Evolutionary conservation across 2,329 filamentous ascomycete genomes (phyloP).

Genomic region (Aureobasidium sp.): DNA sequence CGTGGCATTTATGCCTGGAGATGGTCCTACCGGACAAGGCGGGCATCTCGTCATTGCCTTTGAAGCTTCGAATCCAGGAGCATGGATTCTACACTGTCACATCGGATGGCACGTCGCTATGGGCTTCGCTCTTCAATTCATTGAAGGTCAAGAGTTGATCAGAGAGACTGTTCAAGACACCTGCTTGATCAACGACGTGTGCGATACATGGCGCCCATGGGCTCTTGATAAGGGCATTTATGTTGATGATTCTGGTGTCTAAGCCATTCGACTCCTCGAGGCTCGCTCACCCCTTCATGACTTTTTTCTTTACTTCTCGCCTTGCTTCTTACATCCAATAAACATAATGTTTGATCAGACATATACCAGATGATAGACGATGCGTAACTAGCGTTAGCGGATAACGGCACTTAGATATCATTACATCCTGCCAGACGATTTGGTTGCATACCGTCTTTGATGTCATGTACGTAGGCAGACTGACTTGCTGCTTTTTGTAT

Average conservation of each 20-base stretch:
- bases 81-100: slow-evolving; percentile 27
- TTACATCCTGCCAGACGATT: not conserved
- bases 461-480: too few relatives aligned
- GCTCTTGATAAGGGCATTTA: slow-evolving; percentile 18
- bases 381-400: too few relatives aligned
- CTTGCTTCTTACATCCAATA: not conserved
- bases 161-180: slow-evolving; percentile 17
- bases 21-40: slow-evolving; percentile 16
- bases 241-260: slow-evolving; percentile 22
- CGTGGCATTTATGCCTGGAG: slow-evolving; percentile 28
- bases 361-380: too few relatives aligned
- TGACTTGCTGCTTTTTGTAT: not conserved
- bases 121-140: slow-evolving; percentile 27
- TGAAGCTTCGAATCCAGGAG: slow-evolving; percentile 30
- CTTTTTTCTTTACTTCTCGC: not conserved
- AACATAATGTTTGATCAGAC: too few relatives aligned
- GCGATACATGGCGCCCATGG: slow-evolving; percentile 22
- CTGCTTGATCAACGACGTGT: slow-evolving; percentile 22
- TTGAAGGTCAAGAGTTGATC: slow-evolving; percentile 20
- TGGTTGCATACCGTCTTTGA: not conserved
- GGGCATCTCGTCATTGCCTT: slow-evolving; percentile 31
- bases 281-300: not conserved
- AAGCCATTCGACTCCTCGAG: not conserved
- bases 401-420: too few relatives aligned
- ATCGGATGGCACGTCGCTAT: slow-evolving; percentile 29